phyloP scores from a whole-genome alignment of 2,329 filamentous ascomycete genomes.

The Alternaria infectoria region DNA sequence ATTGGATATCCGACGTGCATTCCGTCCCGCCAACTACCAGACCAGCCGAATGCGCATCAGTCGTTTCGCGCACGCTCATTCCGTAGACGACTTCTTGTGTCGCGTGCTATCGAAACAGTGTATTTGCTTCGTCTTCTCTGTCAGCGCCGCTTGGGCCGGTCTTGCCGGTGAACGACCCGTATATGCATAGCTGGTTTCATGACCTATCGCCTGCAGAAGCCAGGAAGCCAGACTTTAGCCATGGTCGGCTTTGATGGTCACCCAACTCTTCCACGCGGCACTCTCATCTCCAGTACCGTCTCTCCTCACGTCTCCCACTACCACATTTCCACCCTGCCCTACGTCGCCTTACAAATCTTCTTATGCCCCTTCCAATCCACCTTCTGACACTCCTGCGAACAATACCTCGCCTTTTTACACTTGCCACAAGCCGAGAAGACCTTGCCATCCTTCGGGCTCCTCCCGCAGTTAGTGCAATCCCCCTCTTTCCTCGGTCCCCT shows the following conservation, averaged over 20 bases:
- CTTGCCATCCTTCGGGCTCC: slow-evolving; percentile 1
- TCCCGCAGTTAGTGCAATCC: slow-evolving; percentile 17
- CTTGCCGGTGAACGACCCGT: neutral
- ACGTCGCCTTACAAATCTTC: slow-evolving; percentile 11
- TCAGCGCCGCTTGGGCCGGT: neutral
- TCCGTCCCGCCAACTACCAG: neutral
- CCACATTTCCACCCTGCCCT: neutral
- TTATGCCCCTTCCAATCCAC: slow-evolving; percentile 25
- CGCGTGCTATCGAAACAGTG: neutral
- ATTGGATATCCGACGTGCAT: neutral
- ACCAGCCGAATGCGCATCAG: neutral
- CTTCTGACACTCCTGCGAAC: slow-evolving; percentile 19
- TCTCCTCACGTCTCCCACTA: neutral
- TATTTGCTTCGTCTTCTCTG: neutral
- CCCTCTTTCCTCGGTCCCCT: slow-evolving; percentile 12
- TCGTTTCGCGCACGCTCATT: neutral
- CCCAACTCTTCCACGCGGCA: neutral
- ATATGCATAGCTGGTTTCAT: neutral
- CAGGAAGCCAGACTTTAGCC: neutral
- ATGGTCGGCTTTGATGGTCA: neutral
- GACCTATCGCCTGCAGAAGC: neutral
- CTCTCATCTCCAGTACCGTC: neutral
- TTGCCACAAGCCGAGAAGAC: slow-evolving; percentile 11
- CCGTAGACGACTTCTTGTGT: neutral
- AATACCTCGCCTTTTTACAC: slow-evolving; percentile 21